A percentile compares a stretch with the other conserved stretches of the same genome.
These are phyloP conservation scores for Penicillium antarcticum DNA, from an alignment of 495 filamentous ascomycete species.

Conservation along the genomic window DNA sequence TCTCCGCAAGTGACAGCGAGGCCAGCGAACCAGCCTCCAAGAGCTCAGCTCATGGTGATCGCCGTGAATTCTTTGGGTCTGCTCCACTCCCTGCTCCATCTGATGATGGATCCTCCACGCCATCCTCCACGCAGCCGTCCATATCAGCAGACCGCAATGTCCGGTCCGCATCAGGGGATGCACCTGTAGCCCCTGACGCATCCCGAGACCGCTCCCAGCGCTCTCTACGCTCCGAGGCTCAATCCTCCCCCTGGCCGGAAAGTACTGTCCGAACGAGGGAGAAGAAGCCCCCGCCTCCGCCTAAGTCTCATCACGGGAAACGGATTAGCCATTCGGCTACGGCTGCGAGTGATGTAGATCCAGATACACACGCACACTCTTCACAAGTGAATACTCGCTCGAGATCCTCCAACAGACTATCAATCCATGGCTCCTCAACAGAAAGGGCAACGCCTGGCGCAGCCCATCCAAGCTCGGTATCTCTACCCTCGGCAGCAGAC, in stretches of 20 bases:
- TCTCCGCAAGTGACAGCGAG: slow-evolving; percentile 26
- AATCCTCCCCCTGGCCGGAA: slow-evolving; percentile 32
- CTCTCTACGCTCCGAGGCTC: slow-evolving; percentile 15
- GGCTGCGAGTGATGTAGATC: too few species aligned
- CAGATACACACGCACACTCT: slow-evolving; percentile 12
- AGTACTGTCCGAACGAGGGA: slow-evolving; percentile 22
- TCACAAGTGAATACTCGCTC: slow-evolving; percentile 22
- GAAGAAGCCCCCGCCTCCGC: slow-evolving; percentile 54
- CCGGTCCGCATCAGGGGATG: slow-evolving; percentile 6
- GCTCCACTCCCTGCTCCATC: slow-evolving; percentile 31
- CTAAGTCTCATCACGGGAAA: slow-evolving; percentile 66
- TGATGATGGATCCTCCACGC: slow-evolving; percentile 16
- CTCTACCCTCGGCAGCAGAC: slow-evolving; percentile 39
- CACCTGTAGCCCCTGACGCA: not conserved
- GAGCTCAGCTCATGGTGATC: slow-evolving; percentile 17
- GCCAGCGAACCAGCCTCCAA: slow-evolving; percentile 1
- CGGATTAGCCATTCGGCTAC: slow-evolving; percentile 46
- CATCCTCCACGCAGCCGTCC: slow-evolving; percentile 6
- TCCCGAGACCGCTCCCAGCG: not conserved
- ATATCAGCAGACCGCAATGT: slow-evolving; percentile 6
- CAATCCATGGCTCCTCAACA: slow-evolving; percentile 25
- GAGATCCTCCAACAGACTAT: slow-evolving; percentile 26
- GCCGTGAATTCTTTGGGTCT: slow-evolving; percentile 15
- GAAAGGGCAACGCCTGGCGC: slow-evolving; percentile 22
- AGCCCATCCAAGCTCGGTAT: slow-evolving; percentile 49